Base-by-base conservation (phyloP, 208 protist species). In the Trypanosoma boissoni region DNA sequence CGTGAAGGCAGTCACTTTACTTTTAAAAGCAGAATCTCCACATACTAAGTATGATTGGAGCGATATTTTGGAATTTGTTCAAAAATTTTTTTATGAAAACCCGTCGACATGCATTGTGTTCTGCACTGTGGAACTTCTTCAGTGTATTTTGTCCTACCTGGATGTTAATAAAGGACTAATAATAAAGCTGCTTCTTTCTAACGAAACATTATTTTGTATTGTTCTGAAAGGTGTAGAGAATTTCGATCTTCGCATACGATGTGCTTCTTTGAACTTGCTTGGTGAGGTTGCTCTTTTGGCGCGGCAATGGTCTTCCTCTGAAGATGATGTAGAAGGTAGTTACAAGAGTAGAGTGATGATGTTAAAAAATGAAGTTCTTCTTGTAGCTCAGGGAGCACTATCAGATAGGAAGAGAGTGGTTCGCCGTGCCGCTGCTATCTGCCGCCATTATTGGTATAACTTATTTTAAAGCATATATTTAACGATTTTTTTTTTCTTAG, bases 391-490 rank as follows among this genome's bases (percentile, higher is more conserved):
- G 53, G 48, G 3, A 16, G 51, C 66, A n/a, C 54, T 91, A 5
- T 58, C 54, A 12, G 80, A 91, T 58, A 65, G 69, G 39, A 91
- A 91, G 64, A 61, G 84, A 7, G 53, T 70, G 24, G 80, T 86
- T 18, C 84, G 84, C 26, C 72, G 71, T 32, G 78, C 77, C 20
- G 72, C 84, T 6, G 76, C 61, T 18, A 54, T 75, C 8, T 91
- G 84, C 58, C 41, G 64, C n/a, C 72, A 84, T 42, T 62, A 72
- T 46, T 89, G 83, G 83, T 72, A 58, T 64, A 83, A 83, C 52
- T 57, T 89, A 61, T 63, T 37, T 39, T 70, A 52, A 51, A 9
- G 26, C 16, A 18, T 41, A 64, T 14, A 36, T 37, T 55, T 50
- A 65, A n/a, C 45, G 26, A 23, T 61, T 65, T 58, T 68, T 26